Base-by-base conservation (phyloP, 768 basidiomycete genomes). In the Leucocoprinus sp. region DNA sequence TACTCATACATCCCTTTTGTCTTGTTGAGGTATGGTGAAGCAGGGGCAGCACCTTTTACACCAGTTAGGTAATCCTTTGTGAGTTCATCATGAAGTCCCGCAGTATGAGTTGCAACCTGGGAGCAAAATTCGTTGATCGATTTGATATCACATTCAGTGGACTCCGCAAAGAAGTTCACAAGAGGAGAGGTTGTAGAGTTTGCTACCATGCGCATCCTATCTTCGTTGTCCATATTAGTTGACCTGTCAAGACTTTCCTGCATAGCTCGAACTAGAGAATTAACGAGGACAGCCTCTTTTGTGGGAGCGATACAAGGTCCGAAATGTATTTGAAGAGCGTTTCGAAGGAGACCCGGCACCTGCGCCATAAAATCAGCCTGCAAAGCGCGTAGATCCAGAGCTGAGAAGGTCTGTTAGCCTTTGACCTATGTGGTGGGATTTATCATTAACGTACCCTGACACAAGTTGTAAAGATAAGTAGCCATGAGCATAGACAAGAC, bases 311-410 rank as follows among this genome's bases (percentile, higher is more conserved):
- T 29, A 22, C 7, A 17, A 27, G 24, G 17, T 27, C 39, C 46
- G 24, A 48, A 37, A 17, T 48, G 46, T 9, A 48, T 36, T 7
- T 11, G 45, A 29, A 85, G 60, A 50, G 80, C 75, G 45, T 76
- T 68, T 36, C 64, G 57, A 21, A 80, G 60, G 43, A 82, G 73
- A 1, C 54, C 52, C 29, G 66, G 53, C 33, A 84, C 59, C 11
- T 68, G 67, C 2, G 55, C 50, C 27, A 69, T 58, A 60, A 91
- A 77, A 51, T 85, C 82, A 40, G 60, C 52, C 54, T 86, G 80
- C 45, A 90, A 59, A 6, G 84, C 78, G 37, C 90, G 85, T 28
- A 89, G 65, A 61, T 93, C 90, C 43, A 92, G 66, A 6, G 86
- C 87, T 75, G 11, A n/a, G 4, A 15, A 18, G 39, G 7, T n/a